Percentiles rank a stretch among this genome's conserved stretches.
Evolutionary conservation across 1,284 basidiomycete species (phyloP).

Genomic region (Sporisorium iseilematis-ciliati): DNA sequence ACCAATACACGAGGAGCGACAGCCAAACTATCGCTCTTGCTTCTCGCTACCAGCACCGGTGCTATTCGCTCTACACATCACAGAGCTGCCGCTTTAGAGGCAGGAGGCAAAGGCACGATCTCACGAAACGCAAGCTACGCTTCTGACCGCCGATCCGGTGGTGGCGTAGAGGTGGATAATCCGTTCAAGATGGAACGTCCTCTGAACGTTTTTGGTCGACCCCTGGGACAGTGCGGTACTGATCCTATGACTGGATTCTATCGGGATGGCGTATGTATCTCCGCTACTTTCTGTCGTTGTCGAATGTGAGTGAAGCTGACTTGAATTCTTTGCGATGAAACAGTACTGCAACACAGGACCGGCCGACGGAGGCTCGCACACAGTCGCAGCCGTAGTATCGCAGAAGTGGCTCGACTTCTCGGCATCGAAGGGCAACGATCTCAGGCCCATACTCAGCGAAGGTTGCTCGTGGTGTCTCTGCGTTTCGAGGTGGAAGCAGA

Average conservation of each 20-base stretch:
- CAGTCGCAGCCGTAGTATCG: constrained; percentile 55
- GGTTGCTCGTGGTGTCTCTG: constrained; percentile 62
- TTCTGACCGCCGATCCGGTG: constrained; percentile 5
- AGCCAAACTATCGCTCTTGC: constrained; percentile 12
- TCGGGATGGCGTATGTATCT: constrained; percentile 46
- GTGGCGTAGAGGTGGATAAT: constrained; percentile 13
- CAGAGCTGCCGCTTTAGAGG: constrained; percentile 12
- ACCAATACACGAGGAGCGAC: constrained; percentile 8
- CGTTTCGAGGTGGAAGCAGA: constrained; percentile 73
- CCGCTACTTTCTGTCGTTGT: background rate
- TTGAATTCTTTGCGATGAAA: background rate
- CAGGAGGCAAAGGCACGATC: constrained; percentile 17
- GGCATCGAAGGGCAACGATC: constrained; percentile 59
- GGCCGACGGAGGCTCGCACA: constrained; percentile 54
- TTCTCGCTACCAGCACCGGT: constrained; percentile 12
- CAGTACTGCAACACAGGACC: constrained; percentile 57
- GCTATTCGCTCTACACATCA: constrained; percentile 14
- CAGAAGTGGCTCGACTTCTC: constrained; percentile 53
- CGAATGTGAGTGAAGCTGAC: constrained; percentile 2
- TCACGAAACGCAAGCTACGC: constrained; percentile 39
- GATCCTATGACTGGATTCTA: constrained; percentile 59
- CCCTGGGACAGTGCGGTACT: constrained; percentile 50
- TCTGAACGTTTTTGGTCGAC: constrained; percentile 52
- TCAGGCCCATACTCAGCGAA: constrained; percentile 49
- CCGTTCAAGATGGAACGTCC: constrained; percentile 54